Base-by-base conservation (phyloP, 2,329 filamentous ascomycete genomes). In the Metarhizium guizhouense region DNA sequence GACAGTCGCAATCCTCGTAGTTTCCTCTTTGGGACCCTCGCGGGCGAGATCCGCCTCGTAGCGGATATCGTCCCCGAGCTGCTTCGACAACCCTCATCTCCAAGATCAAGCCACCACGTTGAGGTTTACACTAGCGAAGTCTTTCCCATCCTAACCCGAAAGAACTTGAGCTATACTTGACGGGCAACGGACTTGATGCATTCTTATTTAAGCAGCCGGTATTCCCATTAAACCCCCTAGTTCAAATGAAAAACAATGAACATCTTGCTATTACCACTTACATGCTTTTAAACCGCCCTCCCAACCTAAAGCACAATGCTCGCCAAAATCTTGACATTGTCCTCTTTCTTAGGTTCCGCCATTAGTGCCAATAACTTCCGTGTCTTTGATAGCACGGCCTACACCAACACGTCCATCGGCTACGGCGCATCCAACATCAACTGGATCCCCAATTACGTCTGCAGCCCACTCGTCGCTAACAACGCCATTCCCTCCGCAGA, bases 311-410 rank as follows among this genome's bases (percentile, higher is more conserved):
- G 16, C 3, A 47, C 43, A 13, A 47, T 47, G 43, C 18, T 47
- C n/a, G 18, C 43, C 43, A 18, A 47, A 47, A 47, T 25, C 43
- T 25, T 47, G 6, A 25, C 43, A 6, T 2, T 47, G 3, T 18
- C 43, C 18, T 11, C 43, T n/a, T n/a, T 47, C n/a, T 2, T 47
- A 7, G 18, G 43, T n/a, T 8, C 43, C 4, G 43, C 43, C 10
- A 10, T 47, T 2, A 25, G 43, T n/a, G 6, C 18, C 52, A 49
- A 16, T 10, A 47, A 55, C 43, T 55, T 57, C 13, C 7, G 49
- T 14, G 53, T 55, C 42, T 57, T 57, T 49, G 56, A 57, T 30
- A 55, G 49, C 36, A 57, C 56, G 3, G 53, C 53, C 6, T 55
- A 57, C 42, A 34, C 49, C 18, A 57, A 57, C 53, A 57, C 49